Conservation (phyloP, 208 protist genomes). For the Acanthamoeba lenticulata region DNA sequence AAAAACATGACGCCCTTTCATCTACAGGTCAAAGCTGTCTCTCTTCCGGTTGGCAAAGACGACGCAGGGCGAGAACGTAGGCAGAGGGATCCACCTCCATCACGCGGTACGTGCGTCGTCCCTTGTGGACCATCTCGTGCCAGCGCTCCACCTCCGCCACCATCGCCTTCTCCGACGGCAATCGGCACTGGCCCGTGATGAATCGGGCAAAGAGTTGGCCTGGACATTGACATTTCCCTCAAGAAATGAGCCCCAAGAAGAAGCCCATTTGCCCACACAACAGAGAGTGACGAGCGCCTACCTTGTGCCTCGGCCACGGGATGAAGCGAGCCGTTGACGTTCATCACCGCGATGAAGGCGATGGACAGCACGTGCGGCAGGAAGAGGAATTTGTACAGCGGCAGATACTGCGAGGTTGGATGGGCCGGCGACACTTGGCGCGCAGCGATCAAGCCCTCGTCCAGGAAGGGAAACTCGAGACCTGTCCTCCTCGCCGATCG, state of each 20-base stretch:
- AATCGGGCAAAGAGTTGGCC: neutral
- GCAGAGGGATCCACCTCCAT: slow-evolving; percentile 23
- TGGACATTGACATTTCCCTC: neutral
- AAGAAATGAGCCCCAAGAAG: neutral
- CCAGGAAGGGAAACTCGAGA: neutral
- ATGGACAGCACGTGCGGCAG: neutral
- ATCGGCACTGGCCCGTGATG: neutral
- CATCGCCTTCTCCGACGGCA: slow-evolving; percentile 13
- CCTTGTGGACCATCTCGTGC: neutral
- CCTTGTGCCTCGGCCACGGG: slow-evolving; percentile 25
- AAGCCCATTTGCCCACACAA: neutral
- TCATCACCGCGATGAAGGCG: slow-evolving; percentile 41
- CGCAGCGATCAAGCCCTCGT: neutral
- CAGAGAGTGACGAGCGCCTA: neutral
- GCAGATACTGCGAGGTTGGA: slow-evolving; percentile 24
- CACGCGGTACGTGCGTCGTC: neutral
- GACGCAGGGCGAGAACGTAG: neutral
- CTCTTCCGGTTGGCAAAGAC: neutral
- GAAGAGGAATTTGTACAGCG: slow-evolving; percentile 37
- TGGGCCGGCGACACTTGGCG: neutral
- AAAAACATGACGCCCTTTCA: too few species aligned
- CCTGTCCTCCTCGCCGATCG: neutral
- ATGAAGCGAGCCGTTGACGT: slow-evolving; percentile 38
- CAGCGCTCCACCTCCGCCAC: neutral
- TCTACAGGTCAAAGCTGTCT: too few species aligned